phyloP scores from a whole-genome alignment of 371 early-diverging fungal species.

The Dentiscutata heterogama region DNA sequence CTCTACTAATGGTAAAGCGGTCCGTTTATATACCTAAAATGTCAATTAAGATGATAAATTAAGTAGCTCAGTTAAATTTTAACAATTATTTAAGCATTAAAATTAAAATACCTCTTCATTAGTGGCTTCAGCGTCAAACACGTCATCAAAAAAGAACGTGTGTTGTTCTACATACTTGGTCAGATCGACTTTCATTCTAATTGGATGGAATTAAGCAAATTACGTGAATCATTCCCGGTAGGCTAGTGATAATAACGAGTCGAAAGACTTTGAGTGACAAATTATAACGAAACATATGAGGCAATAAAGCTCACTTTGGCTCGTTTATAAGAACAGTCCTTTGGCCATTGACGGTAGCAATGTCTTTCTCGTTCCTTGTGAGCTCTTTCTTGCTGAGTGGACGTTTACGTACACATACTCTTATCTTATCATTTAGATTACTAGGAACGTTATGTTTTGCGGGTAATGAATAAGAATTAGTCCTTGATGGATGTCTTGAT shows the following conservation, averaged over 20 bases:
- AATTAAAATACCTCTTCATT: slow-evolving; percentile 77
- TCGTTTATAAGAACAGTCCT: slow-evolving; percentile 86
- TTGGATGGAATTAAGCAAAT: slow-evolving; percentile 16
- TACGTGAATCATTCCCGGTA: neutral
- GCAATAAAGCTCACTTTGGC: slow-evolving; percentile 73
- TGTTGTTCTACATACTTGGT: slow-evolving; percentile 96
- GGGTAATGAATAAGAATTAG: slow-evolving; percentile 27
- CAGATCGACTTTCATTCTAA: slow-evolving; percentile 91
- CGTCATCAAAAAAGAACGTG: slow-evolving; percentile 96
- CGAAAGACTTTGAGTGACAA: slow-evolving; percentile 3
- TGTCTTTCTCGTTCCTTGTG: slow-evolving; percentile 81
- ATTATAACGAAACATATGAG: neutral
- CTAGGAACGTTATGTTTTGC: slow-evolving; percentile 42
- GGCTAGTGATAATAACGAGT: slow-evolving; percentile 15
- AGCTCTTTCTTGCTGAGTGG: slow-evolving; percentile 90
- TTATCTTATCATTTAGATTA: slow-evolving; percentile 82
- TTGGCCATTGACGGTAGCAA: slow-evolving; percentile 73
- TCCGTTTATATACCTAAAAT: slow-evolving; percentile 83
- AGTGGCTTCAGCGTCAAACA: slow-evolving; percentile 83
- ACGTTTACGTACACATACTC: slow-evolving; percentile 97
- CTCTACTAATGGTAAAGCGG: slow-evolving; percentile 94
- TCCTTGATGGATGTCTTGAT: slow-evolving; percentile 41
- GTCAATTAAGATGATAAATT: neutral
- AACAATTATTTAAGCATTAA: neutral
- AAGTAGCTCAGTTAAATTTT: neutral